Conservation (phyloP, 2,329 filamentous ascomycete genomes). For the Beauveria asiatica region DNA sequence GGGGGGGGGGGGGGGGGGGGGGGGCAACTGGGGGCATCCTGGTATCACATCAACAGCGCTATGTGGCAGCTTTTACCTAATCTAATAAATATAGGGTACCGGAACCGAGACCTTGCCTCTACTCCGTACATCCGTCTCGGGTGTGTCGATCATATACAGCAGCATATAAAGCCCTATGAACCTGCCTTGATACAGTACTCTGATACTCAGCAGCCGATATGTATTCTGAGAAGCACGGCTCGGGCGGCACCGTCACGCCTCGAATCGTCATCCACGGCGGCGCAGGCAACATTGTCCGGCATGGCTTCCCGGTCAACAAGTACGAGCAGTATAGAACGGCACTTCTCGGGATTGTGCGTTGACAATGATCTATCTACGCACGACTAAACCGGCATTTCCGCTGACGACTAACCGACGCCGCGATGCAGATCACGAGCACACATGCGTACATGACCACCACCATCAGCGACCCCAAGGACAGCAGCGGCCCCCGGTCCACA, state of each 20-base stretch:
- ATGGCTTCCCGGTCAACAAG: conserved; percentile 47
- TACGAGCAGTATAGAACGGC: conserved; percentile 52
- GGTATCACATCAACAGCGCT: neutral
- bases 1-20: too few species aligned
- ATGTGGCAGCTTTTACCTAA: neutral
- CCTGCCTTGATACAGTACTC: neutral
- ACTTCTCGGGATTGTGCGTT: conserved; percentile 50
- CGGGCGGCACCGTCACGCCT: conserved; percentile 32
- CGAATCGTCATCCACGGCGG: conserved; percentile 62
- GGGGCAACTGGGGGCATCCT: neutral
- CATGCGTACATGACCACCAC: conserved; percentile 38
- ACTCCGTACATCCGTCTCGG: neutral
- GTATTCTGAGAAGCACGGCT: conserved; percentile 29
- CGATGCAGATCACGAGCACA: conserved; percentile 34
- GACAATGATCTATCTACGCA: neutral
- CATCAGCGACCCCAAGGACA: neutral
- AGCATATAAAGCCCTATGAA: neutral
- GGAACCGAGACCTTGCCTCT: neutral
- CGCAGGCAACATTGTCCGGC: conserved; percentile 58
- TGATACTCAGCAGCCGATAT: conserved; percentile 20
- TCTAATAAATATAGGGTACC: conserved; percentile 5
- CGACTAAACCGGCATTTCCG: neutral
- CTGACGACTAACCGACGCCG: neutral
- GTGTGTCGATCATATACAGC: neutral
- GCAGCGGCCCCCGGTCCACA: neutral